Base-by-base conservation (phyloP, 2,329 filamentous ascomycete species). In the Calonectria montana region DNA sequence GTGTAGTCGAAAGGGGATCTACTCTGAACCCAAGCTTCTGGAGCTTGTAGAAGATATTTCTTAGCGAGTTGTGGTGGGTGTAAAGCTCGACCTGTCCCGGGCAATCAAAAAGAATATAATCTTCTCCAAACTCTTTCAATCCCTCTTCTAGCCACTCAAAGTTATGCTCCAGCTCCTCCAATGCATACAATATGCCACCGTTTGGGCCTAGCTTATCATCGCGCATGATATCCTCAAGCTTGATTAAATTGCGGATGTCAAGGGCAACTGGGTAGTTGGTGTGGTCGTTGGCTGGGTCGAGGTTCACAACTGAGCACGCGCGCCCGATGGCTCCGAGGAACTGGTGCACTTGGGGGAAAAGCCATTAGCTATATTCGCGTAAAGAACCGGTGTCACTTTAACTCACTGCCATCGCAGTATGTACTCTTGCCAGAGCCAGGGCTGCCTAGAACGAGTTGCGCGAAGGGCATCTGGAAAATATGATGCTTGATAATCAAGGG, bases 61-160 rank as follows among this genome's bases (percentile, higher is more conserved):
- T 91, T 76, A 99, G 86, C 16, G 95, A 97, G 69, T 92, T 92
- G 85, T 99, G 97, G 81, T 98, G 97, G 55, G 96, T 98, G 81
- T 98, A 98, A 7, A 99, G 89, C 84, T 99, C 97, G 61, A 98
- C 96, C 83, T 99, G 97, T 0, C 97, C 97, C 0, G 97, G 97
- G 76, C 97, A 98, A 85, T 99, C 97, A 75, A 99, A 98, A 13
- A 99, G 84, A 69, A 99, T 86, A 80, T 98, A 99, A 78, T 98
- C 96, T 75, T 98, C 94, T 85, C 90, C 93, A 47, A 98, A 87
- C 79, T 93, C 90, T 77, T 93, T 94, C 76, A 99, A 82, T 2
- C 94, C 93, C 64, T 94, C 89, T 80, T 96, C 94, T 16, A 99
- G 85, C 95, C 96, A 99, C 75, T 97, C 95, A 74, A 96, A 91